phyloP scores from a whole-genome alignment of 176 grass and related monocot species.

The Avena insularis region DNA sequence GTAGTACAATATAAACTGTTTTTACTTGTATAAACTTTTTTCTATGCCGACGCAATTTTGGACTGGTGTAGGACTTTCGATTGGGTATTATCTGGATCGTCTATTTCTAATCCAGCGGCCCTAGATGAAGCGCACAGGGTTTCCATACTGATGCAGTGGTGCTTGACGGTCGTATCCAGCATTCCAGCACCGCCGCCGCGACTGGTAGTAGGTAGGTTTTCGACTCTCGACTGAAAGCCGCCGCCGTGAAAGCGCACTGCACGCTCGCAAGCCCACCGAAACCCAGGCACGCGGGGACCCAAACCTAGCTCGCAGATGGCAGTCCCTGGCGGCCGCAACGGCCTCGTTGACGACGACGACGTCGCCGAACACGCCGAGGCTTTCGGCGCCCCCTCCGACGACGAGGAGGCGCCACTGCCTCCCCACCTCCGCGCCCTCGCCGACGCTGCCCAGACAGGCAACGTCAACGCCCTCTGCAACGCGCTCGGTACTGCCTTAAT shows the following conservation, averaged over 20 bases:
- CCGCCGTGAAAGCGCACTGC: conserved; percentile 6
- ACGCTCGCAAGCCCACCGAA: conserved; percentile 22
- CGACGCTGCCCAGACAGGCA: conserved; percentile 74
- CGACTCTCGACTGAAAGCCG: background rate
- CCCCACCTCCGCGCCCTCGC: conserved; percentile 77
- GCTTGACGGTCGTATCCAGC: background rate
- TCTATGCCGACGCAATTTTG: no score
- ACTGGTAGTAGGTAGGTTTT: conserved; percentile 21
- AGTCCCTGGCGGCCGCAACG: conserved; percentile 53
- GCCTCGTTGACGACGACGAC: conserved; percentile 43
- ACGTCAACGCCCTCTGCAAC: conserved; percentile 57
- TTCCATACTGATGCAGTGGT: background rate
- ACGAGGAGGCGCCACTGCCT: conserved; percentile 64
- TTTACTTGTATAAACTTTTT: no score
- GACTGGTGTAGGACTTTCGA: no score
- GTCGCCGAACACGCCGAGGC: conserved; percentile 41
- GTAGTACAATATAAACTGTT: no score
- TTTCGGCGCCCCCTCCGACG: conserved; percentile 40
- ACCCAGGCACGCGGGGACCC: background rate
- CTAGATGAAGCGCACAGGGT: no score
- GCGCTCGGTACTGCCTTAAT: conserved; percentile 63
- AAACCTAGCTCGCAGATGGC: conserved; percentile 41
- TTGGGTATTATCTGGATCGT: no score
- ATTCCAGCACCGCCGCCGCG: background rate
- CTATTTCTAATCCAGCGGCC: no score